Percentiles rank a stretch among this genome's conserved stretches.
phyloP scores from a whole-genome alignment of 441 rosid species.

The Cnidoscolus chayamansa region DNA sequence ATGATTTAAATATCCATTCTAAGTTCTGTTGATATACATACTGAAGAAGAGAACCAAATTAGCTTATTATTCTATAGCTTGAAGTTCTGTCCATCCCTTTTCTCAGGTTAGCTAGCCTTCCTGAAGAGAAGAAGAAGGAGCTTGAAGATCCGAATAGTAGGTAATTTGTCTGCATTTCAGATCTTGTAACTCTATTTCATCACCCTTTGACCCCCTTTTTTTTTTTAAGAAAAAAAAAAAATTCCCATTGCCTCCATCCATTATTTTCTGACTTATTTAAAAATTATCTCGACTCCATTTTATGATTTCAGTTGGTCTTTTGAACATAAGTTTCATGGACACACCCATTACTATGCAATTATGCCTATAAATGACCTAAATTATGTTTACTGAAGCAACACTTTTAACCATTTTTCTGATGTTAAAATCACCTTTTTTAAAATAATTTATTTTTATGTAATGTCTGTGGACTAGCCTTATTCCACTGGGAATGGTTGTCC shows the following conservation, averaged over 20 bases:
- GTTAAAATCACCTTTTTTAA: background rate
- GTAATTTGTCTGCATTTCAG: slow-evolving; percentile 29
- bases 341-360: background rate
- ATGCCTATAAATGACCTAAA: background rate
- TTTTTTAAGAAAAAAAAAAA: too few species aligned
- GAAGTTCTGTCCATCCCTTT: slow-evolving; percentile 18
- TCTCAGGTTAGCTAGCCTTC: slow-evolving; percentile 72
- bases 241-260: background rate
- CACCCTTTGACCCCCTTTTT: too few species aligned
- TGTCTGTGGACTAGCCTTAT: background rate
- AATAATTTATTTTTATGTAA: background rate
- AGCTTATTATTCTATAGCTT: background rate
- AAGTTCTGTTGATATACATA: slow-evolving; percentile 8
- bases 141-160: slow-evolving; percentile 90
- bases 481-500: background rate
- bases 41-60: background rate
- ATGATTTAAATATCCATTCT: background rate
- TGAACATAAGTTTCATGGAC: background rate
- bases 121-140: slow-evolving; percentile 71
- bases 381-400: background rate
- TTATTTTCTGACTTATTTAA: background rate
- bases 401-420: background rate
- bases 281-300: background rate
- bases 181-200: background rate
- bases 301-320: background rate